Percentiles rank a stretch among this genome's conserved stretches.
phyloP scores from a whole-genome alignment of 176 grass and related monocot genomes.

The Oryza glaberrima region DNA sequence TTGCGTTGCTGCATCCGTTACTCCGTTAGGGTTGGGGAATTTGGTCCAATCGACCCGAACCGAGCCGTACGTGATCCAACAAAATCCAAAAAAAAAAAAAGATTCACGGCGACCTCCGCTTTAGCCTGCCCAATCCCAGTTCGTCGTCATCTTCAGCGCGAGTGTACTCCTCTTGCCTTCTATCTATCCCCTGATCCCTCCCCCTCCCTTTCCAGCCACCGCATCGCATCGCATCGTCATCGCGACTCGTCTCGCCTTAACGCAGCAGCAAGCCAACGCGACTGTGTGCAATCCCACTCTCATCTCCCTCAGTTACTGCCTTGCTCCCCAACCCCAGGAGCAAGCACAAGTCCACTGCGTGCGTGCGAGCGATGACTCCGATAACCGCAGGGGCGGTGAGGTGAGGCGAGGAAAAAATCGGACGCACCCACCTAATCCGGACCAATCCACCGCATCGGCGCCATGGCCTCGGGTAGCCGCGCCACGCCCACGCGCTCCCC shows the following conservation, averaged over 20 bases:
- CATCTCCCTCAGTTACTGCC: conserved; percentile 34
- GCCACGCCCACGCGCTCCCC: conserved; percentile 48
- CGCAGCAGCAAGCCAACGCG: neutral
- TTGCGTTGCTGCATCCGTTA: no score
- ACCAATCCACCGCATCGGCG: neutral
- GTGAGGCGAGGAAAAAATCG: conserved; percentile 29
- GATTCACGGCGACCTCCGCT: conserved; percentile 12
- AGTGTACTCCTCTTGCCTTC: neutral
- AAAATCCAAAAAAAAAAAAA: neutral
- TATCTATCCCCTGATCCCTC: neutral
- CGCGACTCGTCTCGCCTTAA: conserved; percentile 12
- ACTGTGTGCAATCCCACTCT: conserved; percentile 30
- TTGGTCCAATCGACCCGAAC: neutral
- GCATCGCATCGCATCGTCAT: conserved; percentile 37
- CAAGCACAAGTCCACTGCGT: neutral
- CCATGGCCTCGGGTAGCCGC: conserved; percentile 80
- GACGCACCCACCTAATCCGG: conserved; percentile 42
- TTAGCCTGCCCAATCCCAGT: conserved; percentile 2
- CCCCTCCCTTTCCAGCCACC: conserved; percentile 37
- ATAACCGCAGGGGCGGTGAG: conserved; percentile 24
- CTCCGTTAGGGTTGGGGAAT: neutral
- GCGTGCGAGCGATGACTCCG: conserved; percentile 33
- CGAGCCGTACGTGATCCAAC: neutral
- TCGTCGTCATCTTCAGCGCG: conserved; percentile 41
- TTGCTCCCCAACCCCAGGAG: neutral